Conservation (phyloP, 805 yeast species). For the Suhomyces sp. region DNA sequence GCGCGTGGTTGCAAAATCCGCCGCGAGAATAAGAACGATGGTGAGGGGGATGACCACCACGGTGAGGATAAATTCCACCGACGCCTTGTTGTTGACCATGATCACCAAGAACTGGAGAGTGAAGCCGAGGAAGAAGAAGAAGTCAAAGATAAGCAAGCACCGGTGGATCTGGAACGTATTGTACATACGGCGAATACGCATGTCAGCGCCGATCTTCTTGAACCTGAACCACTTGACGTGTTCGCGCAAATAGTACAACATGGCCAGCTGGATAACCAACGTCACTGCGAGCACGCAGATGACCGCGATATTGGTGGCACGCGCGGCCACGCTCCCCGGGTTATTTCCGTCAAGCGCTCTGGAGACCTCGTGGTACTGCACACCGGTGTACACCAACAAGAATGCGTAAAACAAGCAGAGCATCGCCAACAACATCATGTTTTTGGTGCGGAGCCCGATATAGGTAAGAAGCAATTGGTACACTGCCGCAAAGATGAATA, state of each 20-base stretch:
- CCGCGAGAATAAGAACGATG: slow-evolving; percentile 32
- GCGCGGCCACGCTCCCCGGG: slow-evolving; percentile 29
- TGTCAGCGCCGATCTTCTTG: slow-evolving; percentile 47
- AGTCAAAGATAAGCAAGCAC: slow-evolving; percentile 36
- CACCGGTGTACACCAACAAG: slow-evolving; percentile 45
- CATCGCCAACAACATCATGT: slow-evolving; percentile 38
- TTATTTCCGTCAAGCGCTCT: slow-evolving; percentile 18
- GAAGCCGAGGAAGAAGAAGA: slow-evolving; percentile 49
- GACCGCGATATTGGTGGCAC: slow-evolving; percentile 41
- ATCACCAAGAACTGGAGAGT: slow-evolving; percentile 49
- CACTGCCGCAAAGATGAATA: slow-evolving; percentile 46
- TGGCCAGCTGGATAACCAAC: slow-evolving; percentile 24
- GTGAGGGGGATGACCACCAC: slow-evolving; percentile 45
- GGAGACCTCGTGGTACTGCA: slow-evolving; percentile 42
- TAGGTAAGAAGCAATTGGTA: slow-evolving; percentile 39
- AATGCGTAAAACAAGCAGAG: slow-evolving; percentile 40
- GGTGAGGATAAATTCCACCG: slow-evolving; percentile 46
- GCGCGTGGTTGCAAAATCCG: slow-evolving; percentile 34
- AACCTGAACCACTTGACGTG: slow-evolving; percentile 48
- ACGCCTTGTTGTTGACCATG: slow-evolving; percentile 33
- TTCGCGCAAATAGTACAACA: slow-evolving; percentile 29
- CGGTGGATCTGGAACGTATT: slow-evolving; percentile 39
- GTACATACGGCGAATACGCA: slow-evolving; percentile 36
- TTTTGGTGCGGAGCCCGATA: slow-evolving; percentile 38
- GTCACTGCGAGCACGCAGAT: slow-evolving; percentile 40